phyloP scores from a whole-genome alignment of 2,329 filamentous ascomycete species.

The Parastagonospora avenae region DNA sequence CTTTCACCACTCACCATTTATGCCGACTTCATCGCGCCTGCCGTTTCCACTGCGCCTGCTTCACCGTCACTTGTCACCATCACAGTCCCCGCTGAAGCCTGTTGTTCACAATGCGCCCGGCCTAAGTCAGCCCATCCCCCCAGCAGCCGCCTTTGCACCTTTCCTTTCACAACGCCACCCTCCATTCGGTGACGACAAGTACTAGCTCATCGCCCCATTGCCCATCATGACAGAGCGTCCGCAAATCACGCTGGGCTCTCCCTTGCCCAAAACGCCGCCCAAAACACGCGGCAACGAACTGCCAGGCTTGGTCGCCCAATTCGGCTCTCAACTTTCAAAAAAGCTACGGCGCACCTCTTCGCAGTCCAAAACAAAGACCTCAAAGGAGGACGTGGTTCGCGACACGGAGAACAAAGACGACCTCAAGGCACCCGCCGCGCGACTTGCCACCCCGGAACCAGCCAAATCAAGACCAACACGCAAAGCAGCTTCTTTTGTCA shows the following conservation, averaged over 20 bases:
- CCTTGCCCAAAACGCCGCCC: conserved; percentile 28
- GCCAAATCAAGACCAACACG: background rate
- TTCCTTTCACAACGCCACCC: background rate
- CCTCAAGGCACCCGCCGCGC: background rate
- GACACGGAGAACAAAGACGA: conserved; percentile 16
- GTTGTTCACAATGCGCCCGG: background rate
- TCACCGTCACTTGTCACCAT: background rate
- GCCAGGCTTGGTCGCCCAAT: conserved; percentile 35
- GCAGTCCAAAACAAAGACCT: conserved; percentile 1
- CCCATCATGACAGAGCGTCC: conserved; percentile 26
- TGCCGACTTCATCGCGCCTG: background rate
- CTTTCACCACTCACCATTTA: background rate
- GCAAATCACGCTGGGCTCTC: conserved; percentile 17
- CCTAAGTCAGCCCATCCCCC: background rate
- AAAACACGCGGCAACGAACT: conserved; percentile 28
- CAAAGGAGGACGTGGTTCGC: background rate
- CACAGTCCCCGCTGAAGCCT: background rate
- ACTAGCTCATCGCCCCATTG: background rate
- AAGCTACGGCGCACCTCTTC: conserved; percentile 28
- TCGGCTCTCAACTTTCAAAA: conserved; percentile 37
- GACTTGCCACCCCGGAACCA: background rate
- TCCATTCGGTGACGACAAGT: conserved; percentile 1
- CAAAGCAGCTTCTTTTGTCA: background rate
- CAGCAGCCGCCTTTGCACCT: background rate
- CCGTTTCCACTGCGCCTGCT: background rate